Conservation (phyloP, 2,329 filamentous ascomycete species). For the Talaromyces pinophilus region DNA sequence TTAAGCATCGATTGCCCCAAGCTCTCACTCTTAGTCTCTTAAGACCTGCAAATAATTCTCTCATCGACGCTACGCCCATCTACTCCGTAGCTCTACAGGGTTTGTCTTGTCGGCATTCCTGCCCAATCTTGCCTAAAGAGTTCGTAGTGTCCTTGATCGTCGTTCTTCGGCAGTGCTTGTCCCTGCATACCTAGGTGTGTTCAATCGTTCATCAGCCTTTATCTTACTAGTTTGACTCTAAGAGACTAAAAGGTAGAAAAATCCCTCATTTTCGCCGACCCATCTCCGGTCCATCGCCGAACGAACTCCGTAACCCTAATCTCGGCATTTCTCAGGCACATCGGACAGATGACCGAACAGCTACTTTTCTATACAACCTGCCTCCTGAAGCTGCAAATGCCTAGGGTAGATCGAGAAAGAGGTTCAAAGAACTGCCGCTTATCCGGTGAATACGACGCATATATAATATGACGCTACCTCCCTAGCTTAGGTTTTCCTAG, state of each 20-base stretch:
- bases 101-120: conserved; percentile 1
- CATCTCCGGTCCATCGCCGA: conserved; percentile 9
- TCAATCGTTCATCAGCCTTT: background rate
- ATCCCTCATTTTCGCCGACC: background rate
- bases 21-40: background rate
- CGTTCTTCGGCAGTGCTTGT: background rate
- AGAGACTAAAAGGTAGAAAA: background rate
- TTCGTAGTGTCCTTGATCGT: background rate
- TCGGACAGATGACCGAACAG: background rate
- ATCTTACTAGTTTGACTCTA: background rate
- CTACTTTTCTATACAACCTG: background rate
- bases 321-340: background rate
- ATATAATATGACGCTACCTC: background rate
- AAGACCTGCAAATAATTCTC: conserved; percentile 1
- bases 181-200: background rate
- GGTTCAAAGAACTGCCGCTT: background rate
- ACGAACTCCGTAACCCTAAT: background rate
- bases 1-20: background rate
- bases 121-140: conserved; percentile 9
- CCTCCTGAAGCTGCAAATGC: background rate
- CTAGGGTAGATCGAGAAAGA: background rate
- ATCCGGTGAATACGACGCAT: background rate
- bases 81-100: background rate
- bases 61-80: background rate
- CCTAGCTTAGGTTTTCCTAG: background rate